Conservation (phyloP, 768 basidiomycete species). For the Russula griseocarnosa region DNA sequence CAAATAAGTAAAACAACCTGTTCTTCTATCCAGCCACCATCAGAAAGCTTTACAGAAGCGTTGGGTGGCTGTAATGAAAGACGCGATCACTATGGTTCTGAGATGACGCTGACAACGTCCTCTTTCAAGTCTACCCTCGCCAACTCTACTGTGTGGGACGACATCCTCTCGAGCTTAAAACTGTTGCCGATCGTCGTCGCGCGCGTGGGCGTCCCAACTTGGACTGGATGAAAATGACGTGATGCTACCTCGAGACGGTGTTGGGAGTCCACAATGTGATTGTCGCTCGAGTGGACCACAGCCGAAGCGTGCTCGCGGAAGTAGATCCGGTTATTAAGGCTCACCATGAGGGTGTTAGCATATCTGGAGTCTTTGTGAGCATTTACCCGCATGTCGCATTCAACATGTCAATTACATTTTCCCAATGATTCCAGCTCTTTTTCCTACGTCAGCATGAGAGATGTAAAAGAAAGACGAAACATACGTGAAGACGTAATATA, state of each 20-base stretch:
- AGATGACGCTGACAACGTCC: background rate
- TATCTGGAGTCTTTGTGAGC: conserved; percentile 14
- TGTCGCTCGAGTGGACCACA: background rate
- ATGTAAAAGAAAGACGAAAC: background rate
- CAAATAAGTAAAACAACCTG: no score
- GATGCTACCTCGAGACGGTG: background rate
- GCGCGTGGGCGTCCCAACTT: background rate
- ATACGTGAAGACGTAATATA: conserved; percentile 21
- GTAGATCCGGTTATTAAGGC: conserved; percentile 30
- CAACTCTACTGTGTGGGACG: conserved; percentile 2
- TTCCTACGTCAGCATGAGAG: background rate
- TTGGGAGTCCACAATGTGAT: background rate
- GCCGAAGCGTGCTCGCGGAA: conserved; percentile 14
- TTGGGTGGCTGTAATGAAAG: background rate
- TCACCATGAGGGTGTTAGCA: conserved; percentile 32
- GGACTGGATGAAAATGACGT: background rate
- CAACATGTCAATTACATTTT: conserved; percentile 20
- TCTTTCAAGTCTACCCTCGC: background rate
- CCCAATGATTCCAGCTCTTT: conserved; percentile 28
- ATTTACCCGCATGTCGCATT: background rate
- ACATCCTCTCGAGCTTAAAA: background rate
- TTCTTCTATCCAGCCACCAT: background rate
- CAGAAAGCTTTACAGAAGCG: background rate
- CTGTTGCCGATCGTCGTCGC: background rate
- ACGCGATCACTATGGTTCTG: background rate